These are phyloP conservation scores for Eleusine indica DNA, from an alignment of 176 grass and related monocot genomes.

Conservation along the genomic window DNA sequence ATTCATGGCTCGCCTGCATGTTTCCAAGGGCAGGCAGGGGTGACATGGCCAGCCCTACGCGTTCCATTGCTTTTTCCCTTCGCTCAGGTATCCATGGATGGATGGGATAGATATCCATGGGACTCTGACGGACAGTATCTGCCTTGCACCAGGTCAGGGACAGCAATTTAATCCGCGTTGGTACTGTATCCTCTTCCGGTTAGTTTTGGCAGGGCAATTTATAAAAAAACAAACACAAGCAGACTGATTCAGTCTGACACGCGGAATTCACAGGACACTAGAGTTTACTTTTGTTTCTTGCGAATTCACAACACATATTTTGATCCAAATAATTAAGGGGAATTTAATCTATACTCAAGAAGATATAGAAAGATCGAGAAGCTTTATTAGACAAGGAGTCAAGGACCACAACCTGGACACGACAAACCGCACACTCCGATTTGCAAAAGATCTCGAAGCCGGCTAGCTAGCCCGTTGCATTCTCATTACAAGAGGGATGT, in stretches of 20 bases:
- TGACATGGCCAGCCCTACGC: not conserved
- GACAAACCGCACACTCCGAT: not conserved
- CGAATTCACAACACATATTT: not conserved
- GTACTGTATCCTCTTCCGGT: not conserved
- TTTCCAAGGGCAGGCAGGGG: slow-evolving; percentile 33
- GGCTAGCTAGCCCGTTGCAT: not conserved
- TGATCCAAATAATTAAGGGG: too few species aligned
- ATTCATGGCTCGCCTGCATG: slow-evolving; percentile 35
- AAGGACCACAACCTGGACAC: not conserved
- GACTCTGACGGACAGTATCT: slow-evolving; percentile 6
- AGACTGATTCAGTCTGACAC: too few species aligned
- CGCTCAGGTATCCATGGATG: not conserved
- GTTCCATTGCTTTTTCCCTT: not conserved
- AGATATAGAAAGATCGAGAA: not conserved
- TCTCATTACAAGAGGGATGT: not conserved
- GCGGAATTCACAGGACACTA: too few species aligned
- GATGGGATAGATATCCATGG: slow-evolving; percentile 16
- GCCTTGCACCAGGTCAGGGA: not conserved
- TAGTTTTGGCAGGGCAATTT: not conserved
- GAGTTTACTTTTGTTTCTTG: not conserved
- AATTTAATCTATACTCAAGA: not conserved
- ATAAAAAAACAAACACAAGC: not conserved
- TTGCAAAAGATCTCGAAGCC: not conserved
- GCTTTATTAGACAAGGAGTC: not conserved
- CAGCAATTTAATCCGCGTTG: not conserved